phyloP scores from a whole-genome alignment of 306 rosid species.

The Vicia sativa region DNA sequence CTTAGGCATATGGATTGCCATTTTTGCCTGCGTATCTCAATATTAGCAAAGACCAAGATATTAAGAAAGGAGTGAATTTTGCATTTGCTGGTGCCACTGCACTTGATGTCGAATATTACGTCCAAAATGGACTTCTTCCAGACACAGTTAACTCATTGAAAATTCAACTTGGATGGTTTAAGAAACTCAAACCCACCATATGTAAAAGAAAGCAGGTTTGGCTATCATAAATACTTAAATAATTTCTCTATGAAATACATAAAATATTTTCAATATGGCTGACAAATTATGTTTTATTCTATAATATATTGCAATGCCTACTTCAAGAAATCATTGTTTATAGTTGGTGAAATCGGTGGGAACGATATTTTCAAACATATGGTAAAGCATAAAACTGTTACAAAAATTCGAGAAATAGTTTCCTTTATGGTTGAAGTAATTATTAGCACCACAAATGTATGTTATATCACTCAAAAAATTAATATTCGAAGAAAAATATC shows the following conservation, averaged over 20 bases:
- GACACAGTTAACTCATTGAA: conserved; percentile 13
- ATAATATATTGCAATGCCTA: not conserved
- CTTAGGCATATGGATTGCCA: conserved; percentile 37
- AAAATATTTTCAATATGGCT: not conserved
- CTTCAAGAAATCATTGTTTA: not conserved
- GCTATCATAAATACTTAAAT: not conserved
- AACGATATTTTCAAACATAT: not conserved
- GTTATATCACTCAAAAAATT: not conserved
- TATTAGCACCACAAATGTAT: not conserved
- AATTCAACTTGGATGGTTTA: conserved; percentile 1
- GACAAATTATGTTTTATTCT: not conserved
- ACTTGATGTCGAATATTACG: conserved; percentile 37
- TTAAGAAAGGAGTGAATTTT: conserved; percentile 48
- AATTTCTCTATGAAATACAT: not conserved
- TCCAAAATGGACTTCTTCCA: not conserved
- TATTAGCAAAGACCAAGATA: conserved; percentile 1
- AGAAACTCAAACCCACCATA: not conserved
- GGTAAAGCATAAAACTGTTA: not conserved
- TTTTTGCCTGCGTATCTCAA: conserved; percentile 44
- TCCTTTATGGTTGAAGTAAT: not conserved
- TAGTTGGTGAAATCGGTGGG: conserved; percentile 23
- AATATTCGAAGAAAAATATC: not conserved
- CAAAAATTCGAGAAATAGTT: not conserved
- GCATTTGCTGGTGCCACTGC: conserved; percentile 59
- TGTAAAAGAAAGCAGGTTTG: conserved; percentile 2